phyloP scores from a whole-genome alignment of 495 filamentous ascomycete genomes.

The Penicillium tannophilum region DNA sequence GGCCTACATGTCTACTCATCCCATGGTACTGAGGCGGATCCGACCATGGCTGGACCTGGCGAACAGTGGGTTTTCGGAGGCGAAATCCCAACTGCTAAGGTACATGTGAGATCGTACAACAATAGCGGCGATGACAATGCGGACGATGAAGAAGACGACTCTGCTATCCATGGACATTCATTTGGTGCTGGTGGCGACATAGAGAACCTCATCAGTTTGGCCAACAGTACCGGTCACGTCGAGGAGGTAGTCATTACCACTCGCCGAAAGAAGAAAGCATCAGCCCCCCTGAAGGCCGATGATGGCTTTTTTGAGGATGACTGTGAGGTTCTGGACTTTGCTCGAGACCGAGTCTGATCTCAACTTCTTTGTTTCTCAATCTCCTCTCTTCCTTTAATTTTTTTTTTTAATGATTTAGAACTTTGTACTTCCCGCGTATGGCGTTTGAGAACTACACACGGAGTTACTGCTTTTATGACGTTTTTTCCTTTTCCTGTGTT shows the following conservation, averaged over 20 bases:
- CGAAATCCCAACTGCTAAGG: slow-evolving; percentile 57
- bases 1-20: slow-evolving; percentile 62
- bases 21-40: slow-evolving; percentile 22
- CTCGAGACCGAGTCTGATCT: slow-evolving; percentile 74
- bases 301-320: slow-evolving; percentile 95
- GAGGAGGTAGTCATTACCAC: slow-evolving; percentile 83
- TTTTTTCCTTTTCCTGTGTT: slow-evolving; percentile 3
- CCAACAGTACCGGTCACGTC: slow-evolving; percentile 65
- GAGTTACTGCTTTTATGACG: slow-evolving; percentile 13
- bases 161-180: slow-evolving; percentile 38
- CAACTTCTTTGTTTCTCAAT: slow-evolving; percentile 2
- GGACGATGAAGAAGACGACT: slow-evolving; percentile 51
- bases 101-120: slow-evolving; percentile 58
- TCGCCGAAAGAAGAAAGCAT: slow-evolving; percentile 60
- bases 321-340: slow-evolving; percentile 90
- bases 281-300: slow-evolving; percentile 52
- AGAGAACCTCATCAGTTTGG: slow-evolving; percentile 54
- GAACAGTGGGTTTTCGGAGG: slow-evolving; percentile 74
- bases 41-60: slow-evolving; percentile 25
- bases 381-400: slow-evolving; percentile 8
- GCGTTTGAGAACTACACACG: slow-evolving; percentile 23
- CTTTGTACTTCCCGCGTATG: slow-evolving; percentile 13
- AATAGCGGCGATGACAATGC: slow-evolving; percentile 40
- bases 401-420: slow-evolving; percentile 23
- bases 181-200: slow-evolving; percentile 45